phyloP scores from a whole-genome alignment of 1,284 basidiomycete species.

The Puccinia polysora region DNA sequence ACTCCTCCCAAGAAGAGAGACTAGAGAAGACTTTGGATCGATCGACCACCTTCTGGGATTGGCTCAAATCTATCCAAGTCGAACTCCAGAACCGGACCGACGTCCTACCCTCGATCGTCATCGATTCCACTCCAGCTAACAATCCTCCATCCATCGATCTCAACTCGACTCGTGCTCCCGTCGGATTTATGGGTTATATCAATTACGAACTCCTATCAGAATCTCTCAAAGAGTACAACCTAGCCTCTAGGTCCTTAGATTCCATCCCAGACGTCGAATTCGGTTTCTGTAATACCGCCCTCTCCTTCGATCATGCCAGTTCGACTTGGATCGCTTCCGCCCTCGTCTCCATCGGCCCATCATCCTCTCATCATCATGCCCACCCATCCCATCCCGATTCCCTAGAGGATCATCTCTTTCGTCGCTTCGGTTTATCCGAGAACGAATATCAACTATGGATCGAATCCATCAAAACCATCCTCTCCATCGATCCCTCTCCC shows the following conservation, averaged over 20 bases:
- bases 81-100: not conserved
- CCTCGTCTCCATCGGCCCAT: not conserved
- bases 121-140: no score
- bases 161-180: not conserved
- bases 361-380: not conserved
- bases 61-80: conserved; percentile 15
- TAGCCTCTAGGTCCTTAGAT: conserved; percentile 4
- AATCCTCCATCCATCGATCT: not conserved
- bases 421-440: not conserved
- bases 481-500: not conserved
- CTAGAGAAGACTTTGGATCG: not conserved
- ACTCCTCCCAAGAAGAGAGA: not conserved
- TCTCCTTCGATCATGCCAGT: conserved; percentile 21
- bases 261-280: conserved; percentile 24
- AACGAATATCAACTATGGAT: conserved; percentile 3
- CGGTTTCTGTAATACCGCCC: conserved; percentile 21
- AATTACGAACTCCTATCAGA: conserved; percentile 35
- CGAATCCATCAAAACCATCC: not conserved
- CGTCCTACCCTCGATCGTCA: not conserved
- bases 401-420: not conserved
- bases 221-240: conserved; percentile 8
- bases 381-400: not conserved
- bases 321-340: conserved; percentile 27
- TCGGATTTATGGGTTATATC: conserved; percentile 39
- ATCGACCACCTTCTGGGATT: conserved; percentile 19